Conservation (phyloP, 176 grass and related monocot genomes). For the Zea luxurians region DNA sequence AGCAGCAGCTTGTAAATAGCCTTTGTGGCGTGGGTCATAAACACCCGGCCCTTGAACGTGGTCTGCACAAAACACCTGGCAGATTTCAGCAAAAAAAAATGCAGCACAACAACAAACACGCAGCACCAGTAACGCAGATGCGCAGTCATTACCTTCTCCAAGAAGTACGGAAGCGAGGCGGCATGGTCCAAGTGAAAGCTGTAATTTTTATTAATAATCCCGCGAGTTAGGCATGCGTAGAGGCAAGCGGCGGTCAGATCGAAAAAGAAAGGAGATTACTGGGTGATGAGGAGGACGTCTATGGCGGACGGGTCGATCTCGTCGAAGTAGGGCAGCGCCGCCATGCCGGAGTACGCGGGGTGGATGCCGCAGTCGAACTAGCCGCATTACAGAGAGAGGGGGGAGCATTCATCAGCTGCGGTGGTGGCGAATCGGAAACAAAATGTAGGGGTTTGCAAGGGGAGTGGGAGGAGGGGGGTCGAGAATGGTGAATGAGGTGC, state of each 20-base stretch:
- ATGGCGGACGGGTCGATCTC: conserved; percentile 94
- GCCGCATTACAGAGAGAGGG: neutral
- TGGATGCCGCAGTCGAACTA: conserved; percentile 98
- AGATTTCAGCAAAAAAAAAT: neutral
- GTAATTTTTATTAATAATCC: conserved; percentile 9
- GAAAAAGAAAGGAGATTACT: conserved; percentile 38
- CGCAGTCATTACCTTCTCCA: conserved; percentile 70
- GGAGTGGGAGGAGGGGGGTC: neutral
- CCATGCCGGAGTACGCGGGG: conserved; percentile 85
- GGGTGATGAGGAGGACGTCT: conserved; percentile 92
- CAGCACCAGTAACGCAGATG: neutral
- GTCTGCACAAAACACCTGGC: conserved; percentile 48
- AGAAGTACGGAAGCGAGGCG: conserved; percentile 86
- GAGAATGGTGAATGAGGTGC: neutral
- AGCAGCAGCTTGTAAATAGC: conserved; percentile 88
- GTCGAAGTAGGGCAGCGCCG: conserved; percentile 90
- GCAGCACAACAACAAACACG: neutral
- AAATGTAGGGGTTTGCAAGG: neutral
- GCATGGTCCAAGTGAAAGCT: conserved; percentile 99
- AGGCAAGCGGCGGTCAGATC: neutral
- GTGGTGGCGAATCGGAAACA: neutral
- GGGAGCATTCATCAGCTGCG: neutral
- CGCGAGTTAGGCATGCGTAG: neutral
- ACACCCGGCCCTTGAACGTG: conserved; percentile 83
- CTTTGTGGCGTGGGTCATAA: conserved; percentile 97